These are phyloP conservation scores for Moringa oleifera DNA, from an alignment of 345 rosid species.

Conservation along the genomic window DNA sequence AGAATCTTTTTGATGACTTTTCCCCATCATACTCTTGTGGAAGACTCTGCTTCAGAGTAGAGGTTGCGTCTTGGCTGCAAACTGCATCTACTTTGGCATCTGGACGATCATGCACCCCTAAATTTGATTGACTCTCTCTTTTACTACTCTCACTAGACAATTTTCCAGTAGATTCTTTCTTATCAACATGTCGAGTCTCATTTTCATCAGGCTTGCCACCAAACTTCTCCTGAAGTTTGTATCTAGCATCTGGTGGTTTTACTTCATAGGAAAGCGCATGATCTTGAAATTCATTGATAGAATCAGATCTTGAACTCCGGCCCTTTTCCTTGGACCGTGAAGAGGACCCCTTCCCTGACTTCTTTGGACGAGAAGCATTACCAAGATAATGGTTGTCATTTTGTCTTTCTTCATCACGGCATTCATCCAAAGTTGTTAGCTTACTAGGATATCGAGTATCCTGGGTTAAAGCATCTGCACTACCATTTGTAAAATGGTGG, in stretches of 20 bases:
- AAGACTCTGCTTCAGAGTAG: constrained; percentile 36
- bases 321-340: constrained; percentile 62
- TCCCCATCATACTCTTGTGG: constrained; percentile 31
- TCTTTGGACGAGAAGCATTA: constrained; percentile 40
- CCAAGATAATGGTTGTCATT: constrained; percentile 37
- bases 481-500: constrained; percentile 27
- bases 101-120: constrained; percentile 28
- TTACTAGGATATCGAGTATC: constrained; percentile 24
- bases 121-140: constrained; percentile 29
- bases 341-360: constrained; percentile 60
- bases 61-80: constrained; percentile 28
- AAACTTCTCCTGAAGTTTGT: constrained; percentile 33
- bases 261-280: constrained; percentile 29
- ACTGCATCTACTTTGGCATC: constrained; percentile 38
- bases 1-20: constrained; percentile 22
- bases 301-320: constrained; percentile 42
- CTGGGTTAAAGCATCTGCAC: constrained; percentile 36
- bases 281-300: constrained; percentile 29
- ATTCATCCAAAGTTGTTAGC: constrained; percentile 25
- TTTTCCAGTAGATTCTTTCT: constrained; percentile 38
- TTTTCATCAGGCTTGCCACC: constrained; percentile 31
- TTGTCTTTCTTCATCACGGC: constrained; percentile 37
- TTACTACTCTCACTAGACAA: constrained; percentile 33
- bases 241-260: constrained; percentile 37
- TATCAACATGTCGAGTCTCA: constrained; percentile 37